These are phyloP conservation scores for Penstemon newberryi DNA, from an alignment of 257 asterid genomes.

Conservation along the genomic window DNA sequence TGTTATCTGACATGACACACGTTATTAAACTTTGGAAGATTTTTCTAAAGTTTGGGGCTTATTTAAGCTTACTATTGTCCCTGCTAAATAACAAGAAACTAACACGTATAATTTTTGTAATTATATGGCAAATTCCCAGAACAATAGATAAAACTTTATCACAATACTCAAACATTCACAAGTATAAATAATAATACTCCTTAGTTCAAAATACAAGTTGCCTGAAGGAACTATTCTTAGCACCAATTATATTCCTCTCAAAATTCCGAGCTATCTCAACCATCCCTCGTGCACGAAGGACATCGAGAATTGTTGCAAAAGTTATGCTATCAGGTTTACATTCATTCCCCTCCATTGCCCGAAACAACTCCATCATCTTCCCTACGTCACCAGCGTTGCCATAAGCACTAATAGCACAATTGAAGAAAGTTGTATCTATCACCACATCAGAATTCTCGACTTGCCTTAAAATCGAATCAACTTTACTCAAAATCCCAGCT, in stretches of 20 bases:
- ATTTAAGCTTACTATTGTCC: no score
- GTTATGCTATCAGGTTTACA: constrained; percentile 77
- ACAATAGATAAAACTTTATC: background rate
- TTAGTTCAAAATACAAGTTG: background rate
- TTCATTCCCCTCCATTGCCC: constrained; percentile 59
- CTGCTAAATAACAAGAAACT: background rate
- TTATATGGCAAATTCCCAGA: background rate
- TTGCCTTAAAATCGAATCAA: constrained; percentile 74
- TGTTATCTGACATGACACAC: background rate
- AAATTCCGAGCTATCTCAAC: constrained; percentile 56
- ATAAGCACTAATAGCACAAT: constrained; percentile 69
- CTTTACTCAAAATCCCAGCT: constrained; percentile 55
- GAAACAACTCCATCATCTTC: constrained; percentile 64
- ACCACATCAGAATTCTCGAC: constrained; percentile 75
- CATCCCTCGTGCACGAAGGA: constrained; percentile 67
- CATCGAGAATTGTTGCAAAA: constrained; percentile 65
- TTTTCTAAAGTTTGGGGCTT: no score
- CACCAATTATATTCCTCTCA: constrained; percentile 44
- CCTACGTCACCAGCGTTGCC: constrained; percentile 75
- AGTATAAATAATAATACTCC: background rate
- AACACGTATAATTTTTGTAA: no score
- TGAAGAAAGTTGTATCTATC: constrained; percentile 77
- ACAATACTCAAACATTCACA: background rate
- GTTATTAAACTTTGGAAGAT: no score
- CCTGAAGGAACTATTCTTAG: constrained; percentile 20